Percentiles rank a stretch among this genome's conserved stretches.
phyloP scores from a whole-genome alignment of 345 rosid genomes.

The Viola odorata region DNA sequence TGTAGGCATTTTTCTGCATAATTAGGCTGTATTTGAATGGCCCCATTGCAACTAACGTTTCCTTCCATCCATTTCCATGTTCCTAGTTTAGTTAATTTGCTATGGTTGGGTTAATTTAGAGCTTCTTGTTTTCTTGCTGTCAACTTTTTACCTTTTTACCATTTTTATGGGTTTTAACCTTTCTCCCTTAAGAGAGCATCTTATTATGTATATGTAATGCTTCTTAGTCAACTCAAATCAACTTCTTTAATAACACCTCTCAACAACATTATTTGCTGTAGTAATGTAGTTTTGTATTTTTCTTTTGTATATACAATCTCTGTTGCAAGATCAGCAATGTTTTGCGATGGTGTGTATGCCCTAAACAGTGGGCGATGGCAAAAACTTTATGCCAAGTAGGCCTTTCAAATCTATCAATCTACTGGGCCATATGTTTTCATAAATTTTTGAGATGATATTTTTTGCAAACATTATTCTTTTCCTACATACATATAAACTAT shows the following conservation, averaged over 20 bases:
- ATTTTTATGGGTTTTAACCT: neutral
- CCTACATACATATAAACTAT: too few species aligned
- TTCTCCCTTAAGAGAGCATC: neutral
- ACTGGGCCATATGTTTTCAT: neutral
- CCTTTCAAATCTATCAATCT: conserved; percentile 13
- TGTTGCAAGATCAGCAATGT: too few species aligned
- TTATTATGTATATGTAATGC: conserved; percentile 9
- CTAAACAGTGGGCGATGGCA: neutral
- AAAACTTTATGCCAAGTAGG: neutral
- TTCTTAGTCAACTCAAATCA: conserved; percentile 23
- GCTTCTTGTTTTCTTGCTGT: conserved; percentile 9
- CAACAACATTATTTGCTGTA: too few species aligned
- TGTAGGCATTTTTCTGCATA: conserved; percentile 16
- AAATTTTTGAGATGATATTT: neutral
- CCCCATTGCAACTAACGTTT: conserved; percentile 16
- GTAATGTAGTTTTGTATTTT: too few species aligned
- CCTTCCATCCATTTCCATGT: conserved; percentile 10
- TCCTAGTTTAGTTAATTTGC: conserved; percentile 6
- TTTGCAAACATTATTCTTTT: too few species aligned
- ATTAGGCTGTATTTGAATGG: conserved; percentile 20
- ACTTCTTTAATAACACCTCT: too few species aligned
- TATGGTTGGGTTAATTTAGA: conserved; percentile 7
- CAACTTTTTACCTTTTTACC: neutral
- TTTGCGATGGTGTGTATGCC: neutral
- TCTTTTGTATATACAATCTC: too few species aligned